Base-by-base conservation (phyloP, 352 stramenopile species). In the Globisporangium middletonii region DNA sequence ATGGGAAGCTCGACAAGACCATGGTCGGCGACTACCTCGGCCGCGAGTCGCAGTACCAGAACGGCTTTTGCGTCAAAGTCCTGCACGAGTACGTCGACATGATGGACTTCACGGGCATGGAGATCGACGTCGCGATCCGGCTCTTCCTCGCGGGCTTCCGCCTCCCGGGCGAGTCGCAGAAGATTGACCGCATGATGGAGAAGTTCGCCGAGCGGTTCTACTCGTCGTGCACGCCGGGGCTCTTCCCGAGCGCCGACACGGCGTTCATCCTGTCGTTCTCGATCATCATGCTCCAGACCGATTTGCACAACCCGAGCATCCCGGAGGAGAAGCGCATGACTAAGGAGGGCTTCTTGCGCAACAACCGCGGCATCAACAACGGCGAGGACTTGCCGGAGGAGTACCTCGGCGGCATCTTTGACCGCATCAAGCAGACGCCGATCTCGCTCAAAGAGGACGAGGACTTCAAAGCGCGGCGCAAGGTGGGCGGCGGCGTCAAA, bases 131-230 rank as follows among this genome's bases (percentile, higher is more conserved):
- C 44, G 97, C 96, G 18, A 98, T 99, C 63, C 88, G 97, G 27
- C 77, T 96, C 28, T 99, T 99, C 68, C 83, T 99, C 19, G 83
- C 87, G 30, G 96, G 96, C 33, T 99, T 99, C 75, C 94, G 97
- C 37, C 79, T 99, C 6, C 98, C 96, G 5, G 97, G 97, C 27
- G 98, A 99, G 73, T 97, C 97, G 0, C 97, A 99, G 69, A 99
- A 99, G 75, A 99, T 99, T 73, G 98, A 99, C 77, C 95, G 98
- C 35, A 99, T 99, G 64, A 99, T 99, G 96, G 97, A 99, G 67
- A 99, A 99, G 63, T 99, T 99, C 73, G 97, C 98, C 2, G 96
- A 99, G 68, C 81, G 79, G 1, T 94, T 77, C 51, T 86, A 84
- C 38, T 81, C 97, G 71, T 46, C 69, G 59, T 73, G 85, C 85